Evolutionary conservation across 2,329 filamentous ascomycete species (phyloP), one percentile per base, ranked within the genome.

Genomic region (Coleophoma crateriformis): DNA sequence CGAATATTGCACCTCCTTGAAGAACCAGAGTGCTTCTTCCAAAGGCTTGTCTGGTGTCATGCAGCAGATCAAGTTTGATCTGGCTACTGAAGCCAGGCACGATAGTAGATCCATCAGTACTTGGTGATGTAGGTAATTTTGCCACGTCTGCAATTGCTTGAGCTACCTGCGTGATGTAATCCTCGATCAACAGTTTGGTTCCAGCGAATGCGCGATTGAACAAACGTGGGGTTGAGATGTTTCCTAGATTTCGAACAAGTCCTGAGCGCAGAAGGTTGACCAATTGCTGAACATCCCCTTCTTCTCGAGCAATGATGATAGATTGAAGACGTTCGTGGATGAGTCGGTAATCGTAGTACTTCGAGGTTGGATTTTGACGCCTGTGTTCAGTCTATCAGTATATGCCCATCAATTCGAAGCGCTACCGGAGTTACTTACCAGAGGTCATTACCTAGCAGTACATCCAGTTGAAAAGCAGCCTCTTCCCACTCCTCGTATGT

Each of bases 1-100:
- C 91, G 61, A 96, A 96, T 50, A 95, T 92, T 39, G 90, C 88
- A 13, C 92, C 91, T 44, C 91, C 91, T 65, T 96, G 90, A 1
- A 96, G 70, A 4, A 96, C 86, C 20, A 96, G 75, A 1, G 88
- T 90, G 49, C 85, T 94, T 56, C 90, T 78, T 10, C 91, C 92
- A 68, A 95, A 95, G 0, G 90, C 88, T 65, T 94, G 89, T 11
- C 91, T 78, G 10, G 90, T 90, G 67, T 95, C 89, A 60, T 94
- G 88, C 47, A 96, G 75, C 50, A 95, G 81, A 68, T 95, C 88
- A 49, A 95, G 73, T 70, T 95, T 96, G 50, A 82, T 60, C 49
- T 67, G 64, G 43, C 58, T 66, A 39, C 60, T 66, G 41, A 66
- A 64, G 4, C 74, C 74, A 51, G 64, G 66, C 60, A 68, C 49